Base-by-base conservation (phyloP, 306 rosid species). In the Carpinus viminea region DNA sequence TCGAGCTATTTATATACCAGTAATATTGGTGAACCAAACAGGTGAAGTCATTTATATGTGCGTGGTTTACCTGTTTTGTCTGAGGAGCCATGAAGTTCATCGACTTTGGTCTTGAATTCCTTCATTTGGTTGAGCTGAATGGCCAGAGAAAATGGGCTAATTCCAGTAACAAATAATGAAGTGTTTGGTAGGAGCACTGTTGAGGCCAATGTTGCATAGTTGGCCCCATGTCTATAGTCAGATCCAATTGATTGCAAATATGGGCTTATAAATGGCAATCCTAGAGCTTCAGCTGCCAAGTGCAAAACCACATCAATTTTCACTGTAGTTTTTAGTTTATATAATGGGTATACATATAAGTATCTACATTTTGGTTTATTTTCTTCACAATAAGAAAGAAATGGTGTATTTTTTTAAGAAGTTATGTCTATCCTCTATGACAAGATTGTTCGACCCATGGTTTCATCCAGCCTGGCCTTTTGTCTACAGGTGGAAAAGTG, bases 81-180 rank as follows among this genome's bases (percentile, higher is more conserved):
- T 12, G 72, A 50, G 8, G 81, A 83, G 51, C 28, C 8, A 57
- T 84, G 75, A 76, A 77, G 71, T 68, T 90, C 86, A 48, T 74
- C 73, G 65, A 92, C 98, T 78, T 17, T 86, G 76, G 77, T 72
- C 87, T 86, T 92, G 89, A 92, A 91, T 45, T 91, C 90, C 81
- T 78, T 70, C 86, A 94, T 83, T 80, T 94, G 98, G 59, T 79
- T 91, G 77, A 94, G 89, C 79, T 92, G 97, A 61, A 94, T 91
- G n/a, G 85, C 88, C 20, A 91, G 92, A 56, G 88, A 79, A 72
- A 92, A 94, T 18, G 97, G 97, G 78, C 97, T 94, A 7, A 93
- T 86, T 8, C 97, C 97, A 45, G 88, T 76, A 16, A 85, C 84
- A 78, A 69, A 86, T 10, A 83, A 78, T 51, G 96, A 89, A 68